These are phyloP conservation scores for Chondrostereum purpureum DNA, from an alignment of 1,284 basidiomycete species.

Conservation along the genomic window DNA sequence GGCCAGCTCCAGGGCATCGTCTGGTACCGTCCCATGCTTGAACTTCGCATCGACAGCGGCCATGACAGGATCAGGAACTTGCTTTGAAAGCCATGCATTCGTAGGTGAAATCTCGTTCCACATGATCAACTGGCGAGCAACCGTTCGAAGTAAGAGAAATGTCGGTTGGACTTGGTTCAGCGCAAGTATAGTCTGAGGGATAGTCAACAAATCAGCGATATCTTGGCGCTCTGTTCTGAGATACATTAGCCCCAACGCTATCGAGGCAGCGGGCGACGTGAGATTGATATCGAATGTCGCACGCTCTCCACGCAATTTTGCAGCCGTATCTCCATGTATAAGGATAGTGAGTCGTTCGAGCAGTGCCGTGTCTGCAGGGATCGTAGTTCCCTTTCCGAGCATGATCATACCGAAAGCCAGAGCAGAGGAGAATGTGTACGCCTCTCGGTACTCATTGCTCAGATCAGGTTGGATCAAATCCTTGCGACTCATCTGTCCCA, in stretches of 20 bases:
- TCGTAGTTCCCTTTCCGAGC: conserved; percentile 78
- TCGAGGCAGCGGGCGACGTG: conserved; percentile 85
- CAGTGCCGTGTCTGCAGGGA: conserved; percentile 70
- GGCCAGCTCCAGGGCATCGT: conserved; percentile 78
- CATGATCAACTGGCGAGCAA: conserved; percentile 79
- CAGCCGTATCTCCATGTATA: conserved; percentile 62
- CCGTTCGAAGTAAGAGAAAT: conserved; percentile 76
- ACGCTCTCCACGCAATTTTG: conserved; percentile 29
- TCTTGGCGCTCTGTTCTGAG: conserved; percentile 80
- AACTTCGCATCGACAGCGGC: conserved; percentile 48
- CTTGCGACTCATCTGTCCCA: conserved; percentile 75
- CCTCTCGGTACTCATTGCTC: conserved; percentile 81
- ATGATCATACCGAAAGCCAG: conserved; percentile 94
- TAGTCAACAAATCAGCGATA: conserved; percentile 76
- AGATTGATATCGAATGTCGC: conserved; percentile 74
- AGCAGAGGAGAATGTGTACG: conserved; percentile 86
- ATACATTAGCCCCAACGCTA: conserved; percentile 91
- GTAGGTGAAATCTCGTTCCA: conserved; percentile 78
- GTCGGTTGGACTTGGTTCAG: conserved; percentile 86
- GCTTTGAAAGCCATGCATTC: conserved; percentile 70
- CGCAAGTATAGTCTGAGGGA: conserved; percentile 75
- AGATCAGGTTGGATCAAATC: conserved; percentile 77
- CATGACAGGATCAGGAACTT: conserved; percentile 69
- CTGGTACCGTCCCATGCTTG: conserved; percentile 45
- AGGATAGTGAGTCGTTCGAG: conserved; percentile 62